phyloP scores from a whole-genome alignment of 176 grass and related monocot species.

The Ensete ventricosum region DNA sequence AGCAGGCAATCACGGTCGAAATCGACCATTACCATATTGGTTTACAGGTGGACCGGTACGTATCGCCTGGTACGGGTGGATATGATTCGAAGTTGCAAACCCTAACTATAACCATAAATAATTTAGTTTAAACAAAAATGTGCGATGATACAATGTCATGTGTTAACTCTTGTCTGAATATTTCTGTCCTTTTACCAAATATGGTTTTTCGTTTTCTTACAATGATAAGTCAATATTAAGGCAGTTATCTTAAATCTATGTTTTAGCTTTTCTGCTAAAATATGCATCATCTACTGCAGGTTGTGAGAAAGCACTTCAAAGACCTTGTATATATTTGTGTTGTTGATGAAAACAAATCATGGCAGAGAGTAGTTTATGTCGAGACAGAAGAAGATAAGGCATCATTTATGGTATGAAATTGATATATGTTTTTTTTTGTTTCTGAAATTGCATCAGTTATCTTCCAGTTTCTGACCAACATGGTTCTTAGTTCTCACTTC shows the following conservation, averaged over 20 bases:
- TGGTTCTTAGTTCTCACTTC: too few relatives aligned
- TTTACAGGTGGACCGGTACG: too few relatives aligned
- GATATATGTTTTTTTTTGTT: background rate
- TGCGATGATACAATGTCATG: background rate
- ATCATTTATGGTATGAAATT: slow-evolving; percentile 47
- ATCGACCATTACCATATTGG: too few relatives aligned
- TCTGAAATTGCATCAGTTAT: background rate
- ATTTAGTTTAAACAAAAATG: background rate
- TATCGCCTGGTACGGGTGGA: too few relatives aligned
- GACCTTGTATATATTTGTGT: slow-evolving; percentile 62
- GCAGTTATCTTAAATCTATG: slow-evolving; percentile 3
- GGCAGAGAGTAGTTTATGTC: slow-evolving; percentile 66
- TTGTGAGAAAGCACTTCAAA: slow-evolving; percentile 65
- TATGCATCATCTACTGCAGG: slow-evolving; percentile 30
- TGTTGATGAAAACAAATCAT: slow-evolving; percentile 36
- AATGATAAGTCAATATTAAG: background rate
- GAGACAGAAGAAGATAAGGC: slow-evolving; percentile 50
- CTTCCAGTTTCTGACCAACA: background rate
- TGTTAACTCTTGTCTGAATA: background rate
- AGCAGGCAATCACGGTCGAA: too few relatives aligned
- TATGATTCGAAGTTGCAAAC: background rate
- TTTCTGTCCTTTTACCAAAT: background rate
- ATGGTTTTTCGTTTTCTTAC: background rate
- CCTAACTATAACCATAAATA: background rate
- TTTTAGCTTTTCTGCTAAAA: slow-evolving; percentile 4